Evolutionary conservation across 2,329 filamentous ascomycete species (phyloP).

Genomic region (Diaporthe vexans): DNA sequence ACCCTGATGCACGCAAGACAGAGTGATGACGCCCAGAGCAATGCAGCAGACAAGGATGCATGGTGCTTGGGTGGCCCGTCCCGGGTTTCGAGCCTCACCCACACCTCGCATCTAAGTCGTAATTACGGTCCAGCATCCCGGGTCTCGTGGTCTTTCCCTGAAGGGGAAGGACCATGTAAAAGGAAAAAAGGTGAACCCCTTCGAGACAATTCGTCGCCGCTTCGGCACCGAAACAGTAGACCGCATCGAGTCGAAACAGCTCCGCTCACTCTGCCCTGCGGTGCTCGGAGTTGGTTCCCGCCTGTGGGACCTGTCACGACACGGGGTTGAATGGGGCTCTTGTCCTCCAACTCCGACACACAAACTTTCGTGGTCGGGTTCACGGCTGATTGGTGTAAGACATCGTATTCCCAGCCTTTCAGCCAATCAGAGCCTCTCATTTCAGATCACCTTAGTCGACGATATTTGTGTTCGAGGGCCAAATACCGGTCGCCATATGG

Average conservation of each 20-base stretch:
- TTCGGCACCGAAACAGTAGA: constrained; percentile 5
- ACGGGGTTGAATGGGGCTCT: background rate
- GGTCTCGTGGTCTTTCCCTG: constrained; percentile 9
- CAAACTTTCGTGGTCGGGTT: too few relatives aligned
- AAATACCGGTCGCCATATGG: too few relatives aligned
- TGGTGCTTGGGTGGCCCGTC: background rate
- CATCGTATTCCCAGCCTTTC: too few relatives aligned
- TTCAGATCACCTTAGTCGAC: too few relatives aligned
- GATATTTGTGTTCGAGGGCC: too few relatives aligned
- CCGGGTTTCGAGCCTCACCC: background rate
- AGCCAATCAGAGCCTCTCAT: too few relatives aligned
- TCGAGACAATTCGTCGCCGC: background rate
- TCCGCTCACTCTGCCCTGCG: background rate
- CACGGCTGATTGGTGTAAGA: too few relatives aligned
- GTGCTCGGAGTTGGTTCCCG: background rate
- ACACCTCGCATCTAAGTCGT: constrained; percentile 29
- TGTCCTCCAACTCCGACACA: constrained; percentile 2
- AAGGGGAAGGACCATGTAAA: constrained; percentile 6
- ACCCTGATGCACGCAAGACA: too few relatives aligned
- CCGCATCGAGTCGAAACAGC: too few relatives aligned
- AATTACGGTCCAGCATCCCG: background rate
- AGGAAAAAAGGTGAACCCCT: background rate
- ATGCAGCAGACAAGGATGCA: background rate
- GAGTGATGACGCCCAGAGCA: constrained; percentile 24
- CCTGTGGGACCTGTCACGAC: background rate